Conservation (phyloP, 2,329 filamentous ascomycete genomes). For the Zymoseptoria brevis region DNA sequence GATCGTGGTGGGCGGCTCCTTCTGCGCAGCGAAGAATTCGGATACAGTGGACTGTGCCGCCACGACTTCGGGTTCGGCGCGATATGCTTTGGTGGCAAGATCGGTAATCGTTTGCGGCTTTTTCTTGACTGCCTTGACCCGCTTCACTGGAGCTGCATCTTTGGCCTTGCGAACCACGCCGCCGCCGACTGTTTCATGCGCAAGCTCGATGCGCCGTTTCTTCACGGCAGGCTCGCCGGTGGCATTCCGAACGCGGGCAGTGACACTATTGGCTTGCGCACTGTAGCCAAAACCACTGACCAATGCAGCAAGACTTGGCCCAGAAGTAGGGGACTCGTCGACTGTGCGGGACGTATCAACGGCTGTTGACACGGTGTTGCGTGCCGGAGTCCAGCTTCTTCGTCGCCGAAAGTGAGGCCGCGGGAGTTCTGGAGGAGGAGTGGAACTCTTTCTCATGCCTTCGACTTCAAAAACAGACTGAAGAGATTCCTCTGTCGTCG, state of each 20-base stretch:
- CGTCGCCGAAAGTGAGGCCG: not conserved
- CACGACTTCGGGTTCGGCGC: slow-evolving; percentile 22
- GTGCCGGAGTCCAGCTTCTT: slow-evolving; percentile 16
- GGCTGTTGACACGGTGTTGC: slow-evolving; percentile 3
- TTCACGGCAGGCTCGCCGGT: slow-evolving; percentile 14
- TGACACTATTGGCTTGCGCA: not conserved
- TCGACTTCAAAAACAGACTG: not conserved
- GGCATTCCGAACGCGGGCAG: not conserved
- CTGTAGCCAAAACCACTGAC: slow-evolving; percentile 12
- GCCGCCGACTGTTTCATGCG: slow-evolving; percentile 9
- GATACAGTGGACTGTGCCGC: slow-evolving; percentile 30
- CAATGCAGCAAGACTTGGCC: slow-evolving; percentile 7
- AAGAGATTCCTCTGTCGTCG: not conserved
- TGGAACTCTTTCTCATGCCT: not conserved
- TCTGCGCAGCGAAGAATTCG: slow-evolving; percentile 37
- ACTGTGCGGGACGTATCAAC: not conserved
- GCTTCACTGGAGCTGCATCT: slow-evolving; percentile 16
- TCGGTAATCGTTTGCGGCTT: slow-evolving; percentile 72
- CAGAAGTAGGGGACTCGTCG: not conserved
- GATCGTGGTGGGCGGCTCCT: not conserved
- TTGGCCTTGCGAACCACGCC: not conserved
- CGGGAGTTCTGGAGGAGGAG: not conserved
- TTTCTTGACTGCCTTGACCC: slow-evolving; percentile 46
- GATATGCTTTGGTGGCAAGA: slow-evolving; percentile 65
- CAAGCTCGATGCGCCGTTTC: slow-evolving; percentile 9